Conservation (phyloP, 139 green algal genomes). For the Micractinium conductrix region DNA sequence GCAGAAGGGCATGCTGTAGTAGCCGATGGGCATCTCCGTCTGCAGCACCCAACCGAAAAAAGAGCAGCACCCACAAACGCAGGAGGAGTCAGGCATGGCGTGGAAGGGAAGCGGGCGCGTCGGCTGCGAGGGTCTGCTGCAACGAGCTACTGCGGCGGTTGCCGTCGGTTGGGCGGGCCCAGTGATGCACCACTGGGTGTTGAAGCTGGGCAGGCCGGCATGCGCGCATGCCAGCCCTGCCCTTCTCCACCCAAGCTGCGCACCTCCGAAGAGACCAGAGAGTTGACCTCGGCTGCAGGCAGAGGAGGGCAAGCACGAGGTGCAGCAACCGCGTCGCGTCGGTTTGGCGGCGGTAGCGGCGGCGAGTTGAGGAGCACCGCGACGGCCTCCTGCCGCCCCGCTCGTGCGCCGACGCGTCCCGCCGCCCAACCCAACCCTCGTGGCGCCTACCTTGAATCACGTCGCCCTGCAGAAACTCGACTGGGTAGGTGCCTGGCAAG, state of each 20-base stretch:
- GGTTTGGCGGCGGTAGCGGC: too few species aligned
- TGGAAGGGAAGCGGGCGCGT: slow-evolving; percentile 45
- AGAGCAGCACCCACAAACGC: too few species aligned
- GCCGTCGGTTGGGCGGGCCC: background rate
- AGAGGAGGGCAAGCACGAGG: background rate
- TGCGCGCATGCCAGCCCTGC: too few species aligned
- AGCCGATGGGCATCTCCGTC: slow-evolving; percentile 93
- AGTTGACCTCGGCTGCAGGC: slow-evolving; percentile 81
- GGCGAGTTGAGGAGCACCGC: too few species aligned
- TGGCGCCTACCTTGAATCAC: slow-evolving; percentile 68
- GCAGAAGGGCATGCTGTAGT: slow-evolving; percentile 97
- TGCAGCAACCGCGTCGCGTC: background rate
- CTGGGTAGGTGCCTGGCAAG: slow-evolving; percentile 76
- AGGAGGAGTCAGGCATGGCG: too few species aligned
- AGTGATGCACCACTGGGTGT: too few species aligned
- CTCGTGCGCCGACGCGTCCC: too few species aligned
- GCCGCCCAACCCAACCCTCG: too few species aligned
- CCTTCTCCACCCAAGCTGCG: slow-evolving; percentile 3
- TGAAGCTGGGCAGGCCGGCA: too few species aligned
- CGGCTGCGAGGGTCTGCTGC: too few species aligned
- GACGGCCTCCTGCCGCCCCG: too few species aligned
- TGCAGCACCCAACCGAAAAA: background rate
- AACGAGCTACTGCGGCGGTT: background rate
- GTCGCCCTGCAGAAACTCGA: slow-evolving; percentile 70
- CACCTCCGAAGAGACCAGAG: slow-evolving; percentile 87